These are phyloP conservation scores for Cutaneotrichosporon sp. DNA, from an alignment of 1,284 basidiomycete species.

Conservation along the genomic window DNA sequence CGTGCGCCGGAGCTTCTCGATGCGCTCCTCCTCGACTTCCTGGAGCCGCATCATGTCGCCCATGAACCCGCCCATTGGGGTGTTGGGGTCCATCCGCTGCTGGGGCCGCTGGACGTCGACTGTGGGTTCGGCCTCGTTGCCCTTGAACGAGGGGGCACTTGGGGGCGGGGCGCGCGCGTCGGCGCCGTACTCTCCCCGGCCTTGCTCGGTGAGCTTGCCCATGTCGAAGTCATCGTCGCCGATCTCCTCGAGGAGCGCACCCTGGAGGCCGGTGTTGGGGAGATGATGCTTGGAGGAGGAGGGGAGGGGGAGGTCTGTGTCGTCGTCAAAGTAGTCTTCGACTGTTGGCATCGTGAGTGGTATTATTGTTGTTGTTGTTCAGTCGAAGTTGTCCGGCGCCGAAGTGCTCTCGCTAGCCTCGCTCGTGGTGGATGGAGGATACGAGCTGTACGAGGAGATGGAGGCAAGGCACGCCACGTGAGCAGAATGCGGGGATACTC, in stretches of 20 bases:
- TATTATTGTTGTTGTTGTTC: no score
- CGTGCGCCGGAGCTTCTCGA: conserved; percentile 42
- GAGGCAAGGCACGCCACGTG: background rate
- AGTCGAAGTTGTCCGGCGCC: no score
- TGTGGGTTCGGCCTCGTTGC: conserved; percentile 29
- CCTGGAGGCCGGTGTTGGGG: conserved; percentile 61
- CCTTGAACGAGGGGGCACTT: conserved; percentile 19
- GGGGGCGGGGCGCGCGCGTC: conserved; percentile 30
- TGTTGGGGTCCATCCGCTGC: conserved; percentile 34
- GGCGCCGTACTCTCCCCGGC: conserved; percentile 46
- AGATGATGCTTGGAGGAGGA: conserved; percentile 55
- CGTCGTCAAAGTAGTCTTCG: conserved; percentile 68
- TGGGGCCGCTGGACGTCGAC: conserved; percentile 17
- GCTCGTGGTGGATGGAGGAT: no score
- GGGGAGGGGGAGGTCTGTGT: conserved; percentile 63
- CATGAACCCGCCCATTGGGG: conserved; percentile 50
- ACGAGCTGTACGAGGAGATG: background rate
- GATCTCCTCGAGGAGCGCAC: conserved; percentile 72
- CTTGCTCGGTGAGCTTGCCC: conserved; percentile 49
- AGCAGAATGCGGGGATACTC: conserved; percentile 3
- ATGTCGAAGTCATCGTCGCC: conserved; percentile 48
- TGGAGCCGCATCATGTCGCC: conserved; percentile 49
- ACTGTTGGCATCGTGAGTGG: conserved; percentile 43
- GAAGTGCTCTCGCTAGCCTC: no score
- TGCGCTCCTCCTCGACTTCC: conserved; percentile 44